Conservation (phyloP, 2,329 filamentous ascomycete species). For the Coniochaeta sp. region DNA sequence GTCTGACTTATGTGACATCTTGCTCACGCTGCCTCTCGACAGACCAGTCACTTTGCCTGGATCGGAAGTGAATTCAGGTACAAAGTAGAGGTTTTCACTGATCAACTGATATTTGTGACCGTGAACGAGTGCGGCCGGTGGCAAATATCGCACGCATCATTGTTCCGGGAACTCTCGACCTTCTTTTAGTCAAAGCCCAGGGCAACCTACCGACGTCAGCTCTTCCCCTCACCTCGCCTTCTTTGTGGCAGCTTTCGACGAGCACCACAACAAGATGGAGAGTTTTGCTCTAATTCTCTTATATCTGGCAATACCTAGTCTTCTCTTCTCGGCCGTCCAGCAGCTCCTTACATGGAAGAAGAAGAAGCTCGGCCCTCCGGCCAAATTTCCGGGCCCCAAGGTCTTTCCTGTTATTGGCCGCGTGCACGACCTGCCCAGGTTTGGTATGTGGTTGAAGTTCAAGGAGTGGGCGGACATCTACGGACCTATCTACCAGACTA, state of each 20-base stretch:
- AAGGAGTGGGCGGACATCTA: constrained; percentile 35
- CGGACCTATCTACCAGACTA: constrained; percentile 36
- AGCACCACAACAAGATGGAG: constrained; percentile 23
- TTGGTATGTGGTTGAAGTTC: constrained; percentile 42
- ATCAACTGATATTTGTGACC: background rate
- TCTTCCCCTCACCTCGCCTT: background rate
- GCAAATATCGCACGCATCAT: background rate
- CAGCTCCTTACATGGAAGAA: constrained; percentile 28
- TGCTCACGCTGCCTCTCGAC: background rate
- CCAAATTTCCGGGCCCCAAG: constrained; percentile 35
- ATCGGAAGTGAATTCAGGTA: background rate
- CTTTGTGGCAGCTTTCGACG: background rate
- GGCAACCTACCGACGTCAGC: background rate
- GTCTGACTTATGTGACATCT: background rate
- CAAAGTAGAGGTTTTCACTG: background rate
- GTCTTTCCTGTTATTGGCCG: constrained; percentile 40
- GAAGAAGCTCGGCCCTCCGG: constrained; percentile 12
- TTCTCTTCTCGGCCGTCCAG: constrained; percentile 32
- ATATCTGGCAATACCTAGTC: constrained; percentile 36
- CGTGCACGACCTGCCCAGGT: constrained; percentile 38
- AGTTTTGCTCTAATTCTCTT: constrained; percentile 29
- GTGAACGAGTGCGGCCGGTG: background rate
- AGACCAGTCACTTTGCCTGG: background rate
- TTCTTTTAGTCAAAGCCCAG: background rate
- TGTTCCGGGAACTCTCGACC: background rate